Base-by-base conservation (phyloP, 805 yeast species). In the Cyberlindnera suaveolens region DNA sequence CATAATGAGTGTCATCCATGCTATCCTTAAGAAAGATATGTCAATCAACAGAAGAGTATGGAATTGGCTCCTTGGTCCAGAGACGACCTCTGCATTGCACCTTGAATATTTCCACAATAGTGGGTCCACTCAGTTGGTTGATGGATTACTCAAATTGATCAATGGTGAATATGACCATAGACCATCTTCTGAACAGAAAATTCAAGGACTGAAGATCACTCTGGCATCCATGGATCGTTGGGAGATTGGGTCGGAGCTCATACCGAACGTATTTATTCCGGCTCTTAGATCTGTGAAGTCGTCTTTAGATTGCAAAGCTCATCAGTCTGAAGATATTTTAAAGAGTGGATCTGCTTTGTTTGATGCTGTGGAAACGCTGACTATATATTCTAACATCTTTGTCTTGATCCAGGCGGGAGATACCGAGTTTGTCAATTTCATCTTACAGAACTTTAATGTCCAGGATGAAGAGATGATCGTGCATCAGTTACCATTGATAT, bases 1-100 rank as follows among this genome's bases (percentile, higher is more conserved):
- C 32, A 60, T 88, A 15, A 67, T 82, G 62, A 69, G 79, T 9
- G 82, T 89, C 32, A 74, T 88, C 20, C 63, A 71, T 10, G 80
- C 90, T 0, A 82, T 93, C 3, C 66, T 88, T 36, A 78, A 83
- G 36, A 82, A 81, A 52, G 99, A 93, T 62, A 88, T 93, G 96
- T 88, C 97, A 8, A 71, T 93, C 46, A 93, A 93, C 61, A 74
- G 99, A 62, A 74, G 99, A 54, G 70, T 93, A 17, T 90, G 98
- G 96, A 81, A 75, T 46, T 93, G 96, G 95, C 66, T 93, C 7
- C 63, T 91, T 26, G 97, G 98, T 0, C 93, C 96, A 2, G 88
- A 81, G 15, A 43, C 51, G 2, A 38, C 51, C 5, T 37, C 43
- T 6, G 37, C 38, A 11, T 19, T 40, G 9, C 54, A 49, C 20